Evolutionary conservation across 2,329 filamentous ascomycete genomes (phyloP), one percentile per base, ranked within the genome.

Genomic region (Ustulina deusta): DNA sequence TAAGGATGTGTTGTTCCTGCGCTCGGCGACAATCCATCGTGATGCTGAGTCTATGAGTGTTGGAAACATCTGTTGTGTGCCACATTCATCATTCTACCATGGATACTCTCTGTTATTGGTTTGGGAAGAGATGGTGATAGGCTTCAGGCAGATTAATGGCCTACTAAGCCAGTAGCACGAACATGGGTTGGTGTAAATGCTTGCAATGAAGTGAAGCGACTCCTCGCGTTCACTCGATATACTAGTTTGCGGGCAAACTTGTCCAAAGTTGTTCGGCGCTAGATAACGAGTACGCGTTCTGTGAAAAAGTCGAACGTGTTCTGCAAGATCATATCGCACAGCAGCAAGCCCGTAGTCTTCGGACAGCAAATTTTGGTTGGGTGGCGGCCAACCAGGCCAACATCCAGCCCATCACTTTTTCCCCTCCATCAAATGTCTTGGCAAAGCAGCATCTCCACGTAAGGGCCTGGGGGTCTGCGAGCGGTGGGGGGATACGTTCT

Each of bases 321-420:
- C 67, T 69, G 64, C 64, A 62, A 63, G 66, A 69, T 69, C 63
- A 63, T 63, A 69, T 62, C 40, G 66, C 59, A 63, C 66, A 61
- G 44, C 63, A 66, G 63, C 48, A 57, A 27, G 44, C 51, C 49
- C 40, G 32, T 54, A 46, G 36, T 55, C 56, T 61, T 38, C 40
- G 48, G 54, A 25, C 22, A 36, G 29, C 48, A 57, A 57, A 11
- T 40, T 48, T 48, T 44, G 56, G 42, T 63, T 46, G 64, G 25
- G 46, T 56, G 29, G 49, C 56, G 25, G 57, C 55, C 52, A 55
- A 52, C 62, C 56, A 36, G 51, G 40, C 60, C 54, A 22, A 49
- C 36, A 25, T 67, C 52, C 48, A 59, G 34, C 49, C 61, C 56
- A 44, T 61, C 67, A 60, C 42, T 51, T 6, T 15, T 22, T 3